phyloP scores from a whole-genome alignment of 768 basidiomycete species.

The Pleurotus salmoneostramineus region DNA sequence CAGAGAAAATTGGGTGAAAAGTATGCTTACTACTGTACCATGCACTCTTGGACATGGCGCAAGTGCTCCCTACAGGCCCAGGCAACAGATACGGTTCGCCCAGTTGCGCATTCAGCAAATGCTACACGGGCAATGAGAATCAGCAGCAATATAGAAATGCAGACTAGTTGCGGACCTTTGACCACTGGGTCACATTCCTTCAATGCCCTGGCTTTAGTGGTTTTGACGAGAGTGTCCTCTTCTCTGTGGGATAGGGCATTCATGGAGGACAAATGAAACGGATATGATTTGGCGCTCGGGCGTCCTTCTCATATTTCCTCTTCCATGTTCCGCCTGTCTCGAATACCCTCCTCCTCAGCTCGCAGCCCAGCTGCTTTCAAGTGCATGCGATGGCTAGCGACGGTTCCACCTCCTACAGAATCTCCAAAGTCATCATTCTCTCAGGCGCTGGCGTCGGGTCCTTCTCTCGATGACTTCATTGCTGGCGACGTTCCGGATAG shows the following conservation, averaged over 20 bases:
- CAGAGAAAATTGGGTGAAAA: neutral
- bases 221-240: constrained; percentile 81
- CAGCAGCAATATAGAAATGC: neutral
- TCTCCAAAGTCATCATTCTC: constrained; percentile 41
- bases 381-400: constrained; percentile 42
- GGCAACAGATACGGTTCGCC: constrained; percentile 77
- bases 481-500: constrained; percentile 53
- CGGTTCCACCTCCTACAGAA: constrained; percentile 33
- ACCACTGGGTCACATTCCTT: constrained; percentile 75
- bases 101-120: constrained; percentile 81
- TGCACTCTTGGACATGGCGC: constrained; percentile 70
- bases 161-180: constrained; percentile 44
- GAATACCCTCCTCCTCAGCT: neutral
- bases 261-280: constrained; percentile 36
- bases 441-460: constrained; percentile 58
- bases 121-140: constrained; percentile 35
- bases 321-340: neutral
- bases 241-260: constrained; percentile 83
- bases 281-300: neutral
- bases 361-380: constrained; percentile 10
- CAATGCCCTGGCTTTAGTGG: constrained; percentile 75
- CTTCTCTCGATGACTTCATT: constrained; percentile 79
- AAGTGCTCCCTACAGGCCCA: constrained; percentile 79
- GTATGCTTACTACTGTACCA: constrained; percentile 70
- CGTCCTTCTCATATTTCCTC: neutral